phyloP scores from a whole-genome alignment of 306 rosid genomes.

The Delonix regia region DNA sequence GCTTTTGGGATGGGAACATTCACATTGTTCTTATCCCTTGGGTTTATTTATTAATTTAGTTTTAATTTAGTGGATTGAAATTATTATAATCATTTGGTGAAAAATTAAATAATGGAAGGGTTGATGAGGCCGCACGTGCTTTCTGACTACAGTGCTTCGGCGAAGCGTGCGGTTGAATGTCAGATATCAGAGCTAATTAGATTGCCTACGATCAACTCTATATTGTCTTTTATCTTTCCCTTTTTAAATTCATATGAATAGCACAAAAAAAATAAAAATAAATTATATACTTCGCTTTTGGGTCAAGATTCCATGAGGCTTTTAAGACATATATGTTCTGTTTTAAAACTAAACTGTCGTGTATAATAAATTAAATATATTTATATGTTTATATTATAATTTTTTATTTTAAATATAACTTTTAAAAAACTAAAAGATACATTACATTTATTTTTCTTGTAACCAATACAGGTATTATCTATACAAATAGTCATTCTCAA shows the following conservation, averaged over 20 bases:
- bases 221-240: background rate
- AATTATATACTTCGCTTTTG: no score
- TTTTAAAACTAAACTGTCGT: no score
- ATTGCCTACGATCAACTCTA: background rate
- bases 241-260: background rate
- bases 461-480: no score
- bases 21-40: background rate
- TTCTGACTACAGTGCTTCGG: background rate
- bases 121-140: constrained; percentile 12
- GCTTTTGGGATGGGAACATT: constrained; percentile 8
- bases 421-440: no score
- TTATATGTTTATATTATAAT: no score
- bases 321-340: no score
- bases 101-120: background rate
- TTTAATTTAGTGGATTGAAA: background rate
- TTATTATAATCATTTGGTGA: background rate
- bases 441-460: no score
- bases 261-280: no score
- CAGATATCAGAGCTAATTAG: background rate
- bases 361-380: no score
- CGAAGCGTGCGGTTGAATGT: constrained; percentile 18
- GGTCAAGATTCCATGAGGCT: no score
- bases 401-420: no score
- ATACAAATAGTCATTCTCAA: no score
- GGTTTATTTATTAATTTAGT: background rate